A percentile compares a stretch with the other conserved stretches of the same genome.
phyloP scores from a whole-genome alignment of 2,329 filamentous ascomycete species.

The Fusarium incarnatum region DNA sequence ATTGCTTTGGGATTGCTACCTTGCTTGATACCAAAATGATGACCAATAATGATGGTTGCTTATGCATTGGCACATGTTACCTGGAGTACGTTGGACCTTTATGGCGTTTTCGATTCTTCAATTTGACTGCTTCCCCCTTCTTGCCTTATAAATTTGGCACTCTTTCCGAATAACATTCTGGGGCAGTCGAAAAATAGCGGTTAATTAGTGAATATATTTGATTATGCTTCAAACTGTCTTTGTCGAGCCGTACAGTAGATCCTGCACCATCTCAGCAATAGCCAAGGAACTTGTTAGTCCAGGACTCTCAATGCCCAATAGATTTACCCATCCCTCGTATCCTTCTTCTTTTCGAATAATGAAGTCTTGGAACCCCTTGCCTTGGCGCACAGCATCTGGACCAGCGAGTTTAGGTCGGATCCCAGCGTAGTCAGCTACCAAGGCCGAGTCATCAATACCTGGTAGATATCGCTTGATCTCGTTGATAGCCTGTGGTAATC shows the following conservation, averaged over 20 bases:
- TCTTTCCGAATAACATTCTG: slow-evolving; percentile 1
- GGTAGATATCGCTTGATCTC: slow-evolving; percentile 87
- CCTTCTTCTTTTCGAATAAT: slow-evolving; percentile 81
- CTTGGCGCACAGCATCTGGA: slow-evolving; percentile 69
- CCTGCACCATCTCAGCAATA: slow-evolving; percentile 80
- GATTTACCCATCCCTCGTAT: slow-evolving; percentile 84
- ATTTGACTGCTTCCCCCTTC: slow-evolving; percentile 25
- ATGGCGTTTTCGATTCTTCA: slow-evolving; percentile 30
- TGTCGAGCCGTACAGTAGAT: slow-evolving; percentile 58
- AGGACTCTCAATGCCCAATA: slow-evolving; percentile 93
- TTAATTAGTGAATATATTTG: slow-evolving; percentile 2
- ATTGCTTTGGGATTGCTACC: slow-evolving; percentile 3
- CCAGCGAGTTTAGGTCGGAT: slow-evolving; percentile 85
- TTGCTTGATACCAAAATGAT: slow-evolving; percentile 41
- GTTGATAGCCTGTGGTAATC: slow-evolving; percentile 73
- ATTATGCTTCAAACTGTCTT: not conserved
- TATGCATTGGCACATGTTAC: slow-evolving; percentile 40
- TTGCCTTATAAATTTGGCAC: slow-evolving; percentile 16
- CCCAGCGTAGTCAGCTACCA: slow-evolving; percentile 88
- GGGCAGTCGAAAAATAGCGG: not conserved
- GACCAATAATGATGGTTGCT: slow-evolving; percentile 38
- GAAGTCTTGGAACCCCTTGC: slow-evolving; percentile 85
- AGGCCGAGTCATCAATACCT: slow-evolving; percentile 70
- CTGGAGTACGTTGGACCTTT: slow-evolving; percentile 26
- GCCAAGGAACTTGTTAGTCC: slow-evolving; percentile 89